Conservation (phyloP, 2,329 filamentous ascomycete genomes). For the Aspergillus amoenus region DNA sequence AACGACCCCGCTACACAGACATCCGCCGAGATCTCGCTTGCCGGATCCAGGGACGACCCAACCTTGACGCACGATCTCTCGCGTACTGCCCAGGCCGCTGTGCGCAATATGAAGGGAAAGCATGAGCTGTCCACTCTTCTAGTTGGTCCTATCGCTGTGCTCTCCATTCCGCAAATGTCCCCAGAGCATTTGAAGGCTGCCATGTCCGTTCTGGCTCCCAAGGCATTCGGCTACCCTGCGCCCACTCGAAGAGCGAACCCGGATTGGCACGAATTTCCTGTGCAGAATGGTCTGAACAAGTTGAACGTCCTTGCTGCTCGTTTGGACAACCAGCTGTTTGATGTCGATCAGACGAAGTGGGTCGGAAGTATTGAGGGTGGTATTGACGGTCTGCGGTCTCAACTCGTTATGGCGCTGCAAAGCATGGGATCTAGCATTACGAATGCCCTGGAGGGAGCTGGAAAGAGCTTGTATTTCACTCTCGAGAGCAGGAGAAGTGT, state of each 20-base stretch:
- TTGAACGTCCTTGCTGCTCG: constrained; percentile 82
- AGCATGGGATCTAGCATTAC: constrained; percentile 76
- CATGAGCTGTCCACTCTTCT: constrained; percentile 73
- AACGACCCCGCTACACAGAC: constrained; percentile 28
- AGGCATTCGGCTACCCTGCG: constrained; percentile 70
- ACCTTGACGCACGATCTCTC: constrained; percentile 61
- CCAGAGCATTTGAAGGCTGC: constrained; percentile 81
- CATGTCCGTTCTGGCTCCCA: constrained; percentile 73
- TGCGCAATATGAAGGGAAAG: constrained; percentile 51
- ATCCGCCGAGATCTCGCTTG: constrained; percentile 28
- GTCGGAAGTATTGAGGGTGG: constrained; percentile 77
- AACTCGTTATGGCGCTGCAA: constrained; percentile 79
- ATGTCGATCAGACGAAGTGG: constrained; percentile 69
- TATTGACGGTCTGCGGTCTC: constrained; percentile 73
- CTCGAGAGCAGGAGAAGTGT: constrained; percentile 78
- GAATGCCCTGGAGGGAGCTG: constrained; percentile 72
- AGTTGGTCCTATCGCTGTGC: constrained; percentile 74
- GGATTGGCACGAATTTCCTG: constrained; percentile 73
- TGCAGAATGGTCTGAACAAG: constrained; percentile 83
- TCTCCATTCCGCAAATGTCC: constrained; percentile 79
- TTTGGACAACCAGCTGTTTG: constrained; percentile 82
- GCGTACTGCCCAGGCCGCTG: constrained; percentile 51
- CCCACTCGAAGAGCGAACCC: constrained; percentile 75
- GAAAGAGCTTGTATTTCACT: constrained; percentile 81
- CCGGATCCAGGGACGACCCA: constrained; percentile 37